Evolutionary conservation across 225 moss, liverwort and hornwort species (phyloP).

Genomic region (Sphagnum tenellum): DNA sequence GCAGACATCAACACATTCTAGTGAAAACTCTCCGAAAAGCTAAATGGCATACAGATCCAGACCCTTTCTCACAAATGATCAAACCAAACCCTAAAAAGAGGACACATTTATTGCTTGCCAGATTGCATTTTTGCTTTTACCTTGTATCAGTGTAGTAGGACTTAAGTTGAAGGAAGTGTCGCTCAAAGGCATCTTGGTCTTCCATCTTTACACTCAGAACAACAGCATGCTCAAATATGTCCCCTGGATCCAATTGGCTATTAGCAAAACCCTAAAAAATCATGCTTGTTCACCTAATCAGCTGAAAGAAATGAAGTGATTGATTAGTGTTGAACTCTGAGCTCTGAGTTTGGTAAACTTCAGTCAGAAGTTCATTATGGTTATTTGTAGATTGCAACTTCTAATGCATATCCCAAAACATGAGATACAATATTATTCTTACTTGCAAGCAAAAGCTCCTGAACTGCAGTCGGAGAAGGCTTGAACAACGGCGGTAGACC

Average conservation of each 20-base stretch:
- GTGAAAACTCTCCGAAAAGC: too few relatives aligned
- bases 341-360: background rate
- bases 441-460: slow-evolving; percentile 73
- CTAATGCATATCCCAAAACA: background rate
- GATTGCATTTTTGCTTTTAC: slow-evolving; percentile 14
- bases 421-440: slow-evolving; percentile 5
- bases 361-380: too few relatives aligned
- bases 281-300: background rate
- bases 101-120: background rate
- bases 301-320: background rate
- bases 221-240: slow-evolving; percentile 73
- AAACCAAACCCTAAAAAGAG: too few relatives aligned
- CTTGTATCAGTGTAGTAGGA: slow-evolving; percentile 94
- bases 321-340: background rate
- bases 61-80: too few relatives aligned
- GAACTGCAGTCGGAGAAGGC: slow-evolving; percentile 38
- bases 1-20: too few relatives aligned
- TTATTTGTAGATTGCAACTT: background rate
- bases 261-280: background rate
- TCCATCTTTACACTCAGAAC: slow-evolving; percentile 83
- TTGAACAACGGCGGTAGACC: slow-evolving; percentile 57
- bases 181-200: slow-evolving; percentile 83
- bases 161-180: slow-evolving; percentile 75
- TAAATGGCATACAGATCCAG: too few relatives aligned
- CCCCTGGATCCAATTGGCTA: slow-evolving; percentile 23